Evolutionary conservation across 345 rosid genomes (phyloP).

Genomic region (Lenwebbia sp.): DNA sequence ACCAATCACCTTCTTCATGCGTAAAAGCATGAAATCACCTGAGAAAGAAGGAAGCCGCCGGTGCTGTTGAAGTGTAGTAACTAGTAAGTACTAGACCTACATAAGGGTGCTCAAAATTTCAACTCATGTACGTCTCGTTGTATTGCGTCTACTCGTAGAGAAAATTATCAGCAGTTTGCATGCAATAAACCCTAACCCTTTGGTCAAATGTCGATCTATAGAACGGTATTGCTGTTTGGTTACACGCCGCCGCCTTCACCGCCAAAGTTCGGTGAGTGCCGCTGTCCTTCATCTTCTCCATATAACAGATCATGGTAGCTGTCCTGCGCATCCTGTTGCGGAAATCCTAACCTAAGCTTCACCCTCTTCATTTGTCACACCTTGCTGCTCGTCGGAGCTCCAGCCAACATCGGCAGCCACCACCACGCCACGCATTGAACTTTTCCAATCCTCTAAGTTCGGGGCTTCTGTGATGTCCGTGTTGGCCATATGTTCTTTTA

Average conservation of each 20-base stretch:
- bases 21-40: neutral
- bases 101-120: neutral
- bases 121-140: neutral
- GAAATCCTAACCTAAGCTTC: neutral
- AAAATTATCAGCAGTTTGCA: neutral
- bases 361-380: neutral
- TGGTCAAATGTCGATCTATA: neutral
- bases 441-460: neutral
- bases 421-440: neutral
- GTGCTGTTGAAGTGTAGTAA: neutral
- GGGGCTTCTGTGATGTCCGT: neutral
- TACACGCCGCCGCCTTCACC: neutral
- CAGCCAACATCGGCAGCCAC: neutral
- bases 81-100: neutral
- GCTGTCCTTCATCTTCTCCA: neutral
- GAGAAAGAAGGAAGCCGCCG: neutral
- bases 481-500: neutral
- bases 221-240: neutral
- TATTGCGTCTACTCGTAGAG: neutral
- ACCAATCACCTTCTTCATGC: neutral
- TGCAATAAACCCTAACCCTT: neutral
- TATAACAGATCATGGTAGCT: neutral
- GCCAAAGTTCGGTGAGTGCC: neutral
- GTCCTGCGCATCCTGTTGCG: neutral
- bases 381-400: neutral